Percentiles rank a stretch among this genome's conserved stretches.
Evolutionary conservation across 2,329 filamentous ascomycete genomes (phyloP).

Genomic region (Pseudodiploospora longispora): DNA sequence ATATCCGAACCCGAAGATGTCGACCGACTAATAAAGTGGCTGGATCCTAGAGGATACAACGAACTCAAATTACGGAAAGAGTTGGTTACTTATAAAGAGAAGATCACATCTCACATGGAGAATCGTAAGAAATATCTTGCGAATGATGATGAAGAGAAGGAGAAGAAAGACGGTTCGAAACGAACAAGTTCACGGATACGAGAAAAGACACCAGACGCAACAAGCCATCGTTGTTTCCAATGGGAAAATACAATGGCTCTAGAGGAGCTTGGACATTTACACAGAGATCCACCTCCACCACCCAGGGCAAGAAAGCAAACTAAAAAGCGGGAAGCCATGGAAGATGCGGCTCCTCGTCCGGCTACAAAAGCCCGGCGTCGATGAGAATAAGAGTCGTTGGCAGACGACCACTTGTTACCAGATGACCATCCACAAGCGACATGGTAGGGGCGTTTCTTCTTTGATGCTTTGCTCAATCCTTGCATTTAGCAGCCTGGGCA

Average conservation of each 20-base stretch:
- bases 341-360: constrained; percentile 19
- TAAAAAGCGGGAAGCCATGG: constrained; percentile 40
- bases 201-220: constrained; percentile 39
- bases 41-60: constrained; percentile 78
- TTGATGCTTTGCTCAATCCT: too few species aligned
- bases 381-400: constrained; percentile 3
- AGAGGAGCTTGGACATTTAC: constrained; percentile 49
- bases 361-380: constrained; percentile 23
- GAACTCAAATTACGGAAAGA: constrained; percentile 87
- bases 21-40: constrained; percentile 74
- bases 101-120: constrained; percentile 72
- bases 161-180: constrained; percentile 32
- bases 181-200: constrained; percentile 38
- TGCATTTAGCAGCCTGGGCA: too few species aligned
- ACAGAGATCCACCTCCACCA: constrained; percentile 46
- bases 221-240: constrained; percentile 39
- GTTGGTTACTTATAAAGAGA: constrained; percentile 64
- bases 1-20: constrained; percentile 74
- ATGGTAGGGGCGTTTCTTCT: too few species aligned
- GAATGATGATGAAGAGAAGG: constrained; percentile 28
- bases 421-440: too few species aligned
- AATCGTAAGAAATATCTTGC: constrained; percentile 63
- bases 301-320: constrained; percentile 42
- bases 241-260: constrained; percentile 52
- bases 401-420: too few species aligned